Evolutionary conservation across 1,284 basidiomycete genomes (phyloP).

Genomic region (Irpex lacteus): DNA sequence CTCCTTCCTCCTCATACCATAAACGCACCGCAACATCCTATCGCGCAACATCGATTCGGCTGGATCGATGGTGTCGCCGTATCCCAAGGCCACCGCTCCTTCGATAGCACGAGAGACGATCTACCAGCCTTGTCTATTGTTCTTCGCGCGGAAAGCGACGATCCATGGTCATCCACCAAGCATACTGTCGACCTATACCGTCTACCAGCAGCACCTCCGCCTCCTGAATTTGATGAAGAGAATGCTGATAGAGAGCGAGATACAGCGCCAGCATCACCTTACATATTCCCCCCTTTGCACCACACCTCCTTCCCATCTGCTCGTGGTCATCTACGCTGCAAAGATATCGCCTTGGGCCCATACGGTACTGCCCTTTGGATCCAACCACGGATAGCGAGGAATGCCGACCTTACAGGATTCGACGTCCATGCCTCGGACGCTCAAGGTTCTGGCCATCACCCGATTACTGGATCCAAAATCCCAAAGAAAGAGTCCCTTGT

Average conservation of each 20-base stretch:
- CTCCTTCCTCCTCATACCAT: constrained; percentile 21
- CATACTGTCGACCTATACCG: constrained; percentile 48
- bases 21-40: constrained; percentile 23
- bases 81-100: constrained; percentile 4
- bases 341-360: constrained; percentile 46
- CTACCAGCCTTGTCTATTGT: constrained; percentile 43
- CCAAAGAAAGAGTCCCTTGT: constrained; percentile 36
- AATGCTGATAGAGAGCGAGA: not conserved
- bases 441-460: constrained; percentile 10
- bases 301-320: constrained; percentile 35
- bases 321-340: constrained; percentile 50
- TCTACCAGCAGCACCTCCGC: constrained; percentile 19
- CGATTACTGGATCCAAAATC: not conserved
- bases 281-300: constrained; percentile 42
- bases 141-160: constrained; percentile 50
- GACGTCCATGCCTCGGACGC: constrained; percentile 28
- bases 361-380: constrained; percentile 60
- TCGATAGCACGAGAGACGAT: not conserved
- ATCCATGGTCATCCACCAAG: constrained; percentile 53
- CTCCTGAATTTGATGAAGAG: not conserved
- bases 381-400: constrained; percentile 38
- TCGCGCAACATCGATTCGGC: constrained; percentile 50
- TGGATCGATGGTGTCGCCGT: constrained; percentile 57
- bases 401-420: constrained; percentile 20
- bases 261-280: constrained; percentile 20